phyloP scores from a whole-genome alignment of 2,329 filamentous ascomycete genomes.

The Hirsutella thompsonii region DNA sequence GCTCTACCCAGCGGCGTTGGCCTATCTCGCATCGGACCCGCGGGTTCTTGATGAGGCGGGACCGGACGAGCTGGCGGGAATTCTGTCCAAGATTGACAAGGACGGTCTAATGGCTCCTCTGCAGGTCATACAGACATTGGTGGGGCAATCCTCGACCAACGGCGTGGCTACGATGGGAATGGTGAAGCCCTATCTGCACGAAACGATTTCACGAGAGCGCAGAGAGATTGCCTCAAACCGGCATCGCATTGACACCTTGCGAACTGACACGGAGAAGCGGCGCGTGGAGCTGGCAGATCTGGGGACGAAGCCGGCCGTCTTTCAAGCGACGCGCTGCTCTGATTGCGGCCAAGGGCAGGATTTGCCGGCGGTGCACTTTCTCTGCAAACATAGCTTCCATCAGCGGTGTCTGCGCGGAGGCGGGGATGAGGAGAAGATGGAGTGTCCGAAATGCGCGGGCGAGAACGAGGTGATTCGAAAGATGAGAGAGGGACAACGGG shows the following conservation, averaged over 20 bases:
- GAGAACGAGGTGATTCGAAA: constrained; percentile 82
- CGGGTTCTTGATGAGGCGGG: constrained; percentile 76
- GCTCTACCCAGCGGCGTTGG: constrained; percentile 80
- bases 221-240: constrained; percentile 73
- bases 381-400: constrained; percentile 96
- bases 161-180: constrained; percentile 92
- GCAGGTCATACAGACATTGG: constrained; percentile 87
- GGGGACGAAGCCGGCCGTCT: constrained; percentile 67
- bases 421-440: constrained; percentile 46
- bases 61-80: constrained; percentile 61
- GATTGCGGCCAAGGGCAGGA: constrained; percentile 70
- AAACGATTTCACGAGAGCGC: constrained; percentile 79
- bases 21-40: constrained; percentile 83
- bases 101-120: constrained; percentile 90
- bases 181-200: constrained; percentile 82
- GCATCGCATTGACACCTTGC: constrained; percentile 70
- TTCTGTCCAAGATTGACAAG: constrained; percentile 76
- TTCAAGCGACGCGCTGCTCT: constrained; percentile 80
- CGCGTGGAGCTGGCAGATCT: constrained; percentile 68
- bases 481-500: constrained; percentile 74
- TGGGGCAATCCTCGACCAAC: constrained; percentile 37
- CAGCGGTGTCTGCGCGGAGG: constrained; percentile 61
- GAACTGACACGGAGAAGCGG: constrained; percentile 69
- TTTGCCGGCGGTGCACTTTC: constrained; percentile 83
- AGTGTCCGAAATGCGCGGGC: constrained; percentile 76